A percentile compares a stretch with the other conserved stretches of the same genome.
Conservation (phyloP, 768 basidiomycete genomes). For the Cyathus striatus region DNA sequence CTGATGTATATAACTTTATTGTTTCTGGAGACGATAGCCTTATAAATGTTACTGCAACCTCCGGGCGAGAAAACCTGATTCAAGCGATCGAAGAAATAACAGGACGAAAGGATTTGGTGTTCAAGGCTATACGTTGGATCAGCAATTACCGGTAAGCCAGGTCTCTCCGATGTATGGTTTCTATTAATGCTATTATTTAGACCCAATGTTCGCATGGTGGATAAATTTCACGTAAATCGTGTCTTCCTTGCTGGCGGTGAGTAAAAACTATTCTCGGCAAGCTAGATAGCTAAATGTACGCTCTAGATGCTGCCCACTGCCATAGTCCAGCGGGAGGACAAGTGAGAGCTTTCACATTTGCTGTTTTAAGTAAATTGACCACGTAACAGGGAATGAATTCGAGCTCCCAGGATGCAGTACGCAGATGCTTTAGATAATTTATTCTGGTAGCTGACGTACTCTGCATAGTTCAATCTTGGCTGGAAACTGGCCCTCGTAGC, state of each 20-base stretch:
- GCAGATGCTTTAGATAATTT: too few species aligned
- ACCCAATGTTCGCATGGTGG: constrained; percentile 43
- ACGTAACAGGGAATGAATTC: too few species aligned
- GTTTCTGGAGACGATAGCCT: background rate
- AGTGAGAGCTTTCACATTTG: constrained; percentile 9
- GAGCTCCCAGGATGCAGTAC: too few species aligned
- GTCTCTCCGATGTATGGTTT: background rate
- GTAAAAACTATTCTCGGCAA: background rate
- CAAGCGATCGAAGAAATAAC: background rate
- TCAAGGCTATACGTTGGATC: background rate
- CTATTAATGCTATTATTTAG: constrained; percentile 12
- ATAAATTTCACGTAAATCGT: constrained; percentile 34
- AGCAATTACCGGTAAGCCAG: background rate
- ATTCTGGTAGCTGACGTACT: too few species aligned
- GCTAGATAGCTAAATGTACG: background rate
- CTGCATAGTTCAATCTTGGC: too few species aligned
- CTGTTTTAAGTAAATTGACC: too few species aligned
- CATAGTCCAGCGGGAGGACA: constrained; percentile 40
- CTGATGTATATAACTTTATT: too few species aligned
- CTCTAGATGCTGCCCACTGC: constrained; percentile 42
- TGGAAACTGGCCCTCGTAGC: too few species aligned
- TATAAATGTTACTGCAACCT: background rate
- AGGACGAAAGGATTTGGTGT: background rate
- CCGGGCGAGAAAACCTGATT: background rate
- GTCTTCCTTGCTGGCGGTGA: constrained; percentile 45